Percentiles rank a stretch among this genome's conserved stretches.
Evolutionary conservation across 1,284 basidiomycete genomes (phyloP).

Genomic region (Athelia sp.): DNA sequence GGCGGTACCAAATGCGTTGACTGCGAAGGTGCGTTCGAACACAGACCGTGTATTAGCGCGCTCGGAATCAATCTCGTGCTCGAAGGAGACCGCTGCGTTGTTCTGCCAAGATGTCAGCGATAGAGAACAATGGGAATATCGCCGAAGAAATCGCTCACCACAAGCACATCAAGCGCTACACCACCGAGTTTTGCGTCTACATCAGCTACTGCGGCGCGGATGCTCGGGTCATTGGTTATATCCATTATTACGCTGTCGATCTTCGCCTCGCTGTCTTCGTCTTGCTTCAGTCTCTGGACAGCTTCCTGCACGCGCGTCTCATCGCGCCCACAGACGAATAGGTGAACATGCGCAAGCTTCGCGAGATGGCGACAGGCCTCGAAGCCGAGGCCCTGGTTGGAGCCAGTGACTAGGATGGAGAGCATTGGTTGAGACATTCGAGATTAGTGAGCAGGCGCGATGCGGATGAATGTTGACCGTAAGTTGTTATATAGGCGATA

Average conservation of each 20-base stretch:
- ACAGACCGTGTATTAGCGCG: background rate
- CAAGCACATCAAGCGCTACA: background rate
- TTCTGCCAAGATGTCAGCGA: background rate
- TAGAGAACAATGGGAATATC: background rate
- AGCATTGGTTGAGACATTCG: background rate
- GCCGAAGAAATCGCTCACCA: background rate
- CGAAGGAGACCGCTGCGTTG: background rate
- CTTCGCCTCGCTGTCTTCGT: background rate
- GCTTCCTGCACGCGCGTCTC: background rate
- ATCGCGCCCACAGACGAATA: background rate
- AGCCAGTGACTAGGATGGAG: background rate
- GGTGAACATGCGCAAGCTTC: background rate
- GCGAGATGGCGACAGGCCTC: background rate
- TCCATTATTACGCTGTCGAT: background rate
- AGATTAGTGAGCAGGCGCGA: background rate
- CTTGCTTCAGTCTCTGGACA: background rate
- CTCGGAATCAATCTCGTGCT: background rate
- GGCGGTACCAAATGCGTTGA: background rate
- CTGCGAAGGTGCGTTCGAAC: background rate
- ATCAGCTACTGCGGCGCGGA: background rate
- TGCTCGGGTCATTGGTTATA: background rate
- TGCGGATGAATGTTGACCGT: too few relatives aligned
- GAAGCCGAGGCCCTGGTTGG: background rate
- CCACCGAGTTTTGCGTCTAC: background rate
- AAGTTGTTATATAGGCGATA: too few relatives aligned